These are phyloP conservation scores for Drechslerella coelobrocha DNA, from an alignment of 2,329 filamentous ascomycete genomes.

Conservation along the genomic window DNA sequence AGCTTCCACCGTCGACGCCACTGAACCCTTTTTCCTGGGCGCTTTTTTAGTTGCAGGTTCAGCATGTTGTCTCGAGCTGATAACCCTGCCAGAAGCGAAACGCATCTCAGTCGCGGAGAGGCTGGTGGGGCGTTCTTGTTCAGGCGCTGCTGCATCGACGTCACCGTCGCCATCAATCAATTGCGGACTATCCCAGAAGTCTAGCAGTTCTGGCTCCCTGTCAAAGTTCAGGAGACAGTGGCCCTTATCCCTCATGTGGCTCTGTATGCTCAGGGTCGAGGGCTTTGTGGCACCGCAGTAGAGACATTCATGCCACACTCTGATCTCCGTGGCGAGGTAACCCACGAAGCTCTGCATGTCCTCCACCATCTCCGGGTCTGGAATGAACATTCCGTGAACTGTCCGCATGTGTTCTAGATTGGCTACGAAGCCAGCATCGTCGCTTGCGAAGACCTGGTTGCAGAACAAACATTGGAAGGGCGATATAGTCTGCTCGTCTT, in stretches of 20 bases:
- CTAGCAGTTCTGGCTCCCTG: slow-evolving; percentile 56
- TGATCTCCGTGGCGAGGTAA: slow-evolving; percentile 56
- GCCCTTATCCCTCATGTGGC: slow-evolving; percentile 57
- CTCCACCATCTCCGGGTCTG: slow-evolving; percentile 52
- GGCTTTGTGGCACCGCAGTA: slow-evolving; percentile 56
- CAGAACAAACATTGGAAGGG: slow-evolving; percentile 57
- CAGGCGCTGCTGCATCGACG: background rate
- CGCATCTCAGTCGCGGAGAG: slow-evolving; percentile 11
- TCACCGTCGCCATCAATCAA: slow-evolving; percentile 7
- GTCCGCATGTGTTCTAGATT: slow-evolving; percentile 56
- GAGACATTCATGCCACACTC: slow-evolving; percentile 56
- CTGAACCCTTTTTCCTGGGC: slow-evolving; percentile 5
- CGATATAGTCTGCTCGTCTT: slow-evolving; percentile 30
- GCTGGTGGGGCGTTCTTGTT: slow-evolving; percentile 1
- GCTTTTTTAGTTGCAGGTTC: slow-evolving; percentile 11
- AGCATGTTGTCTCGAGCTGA: slow-evolving; percentile 21
- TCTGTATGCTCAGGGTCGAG: slow-evolving; percentile 55
- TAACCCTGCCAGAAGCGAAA: slow-evolving; percentile 13
- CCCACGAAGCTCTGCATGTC: slow-evolving; percentile 56
- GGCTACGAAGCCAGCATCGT: slow-evolving; percentile 29
- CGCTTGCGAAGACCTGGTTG: slow-evolving; percentile 36
- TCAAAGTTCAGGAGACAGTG: slow-evolving; percentile 57
- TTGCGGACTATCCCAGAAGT: slow-evolving; percentile 55
- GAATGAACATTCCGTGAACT: slow-evolving; percentile 55
- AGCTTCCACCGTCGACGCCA: background rate